Conservation (phyloP, 73 alveolate genomes). For the Paramecium caudatum region DNA sequence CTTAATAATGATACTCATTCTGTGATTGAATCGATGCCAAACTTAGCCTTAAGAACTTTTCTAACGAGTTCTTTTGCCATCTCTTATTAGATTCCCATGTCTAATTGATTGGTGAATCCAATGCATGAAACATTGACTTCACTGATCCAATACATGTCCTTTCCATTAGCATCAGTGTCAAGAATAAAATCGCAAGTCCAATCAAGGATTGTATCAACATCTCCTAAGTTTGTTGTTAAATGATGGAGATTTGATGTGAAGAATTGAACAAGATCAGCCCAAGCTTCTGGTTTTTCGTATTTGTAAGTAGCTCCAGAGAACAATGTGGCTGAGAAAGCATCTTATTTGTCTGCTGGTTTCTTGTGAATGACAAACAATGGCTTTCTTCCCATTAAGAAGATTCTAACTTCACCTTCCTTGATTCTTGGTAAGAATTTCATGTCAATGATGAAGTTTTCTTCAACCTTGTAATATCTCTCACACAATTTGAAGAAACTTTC, state of each 20-base stretch:
- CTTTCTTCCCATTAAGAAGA: constrained; percentile 60
- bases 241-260: background rate
- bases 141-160: constrained; percentile 53
- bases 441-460: constrained; percentile 36
- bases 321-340: constrained; percentile 61
- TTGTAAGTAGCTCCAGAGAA: constrained; percentile 51
- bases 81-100: constrained; percentile 62
- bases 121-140: constrained; percentile 63
- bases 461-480: constrained; percentile 29
- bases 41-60: constrained; percentile 7
- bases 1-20: no score
- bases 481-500: constrained; percentile 62
- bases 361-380: constrained; percentile 46
- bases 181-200: constrained; percentile 49
- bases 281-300: constrained; percentile 40
- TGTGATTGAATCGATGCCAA: constrained; percentile 32
- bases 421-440: constrained; percentile 61
- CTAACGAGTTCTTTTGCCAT: constrained; percentile 51
- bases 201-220: constrained; percentile 29
- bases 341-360: constrained; percentile 63
- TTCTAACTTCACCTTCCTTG: constrained; percentile 64
- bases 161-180: constrained; percentile 59
- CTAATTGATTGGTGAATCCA: constrained; percentile 50
- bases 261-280: constrained; percentile 59
- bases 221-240: constrained; percentile 30